These are phyloP conservation scores for Verruconis gallopava DNA, from an alignment of 2,329 filamentous ascomycete species.

Conservation along the genomic window DNA sequence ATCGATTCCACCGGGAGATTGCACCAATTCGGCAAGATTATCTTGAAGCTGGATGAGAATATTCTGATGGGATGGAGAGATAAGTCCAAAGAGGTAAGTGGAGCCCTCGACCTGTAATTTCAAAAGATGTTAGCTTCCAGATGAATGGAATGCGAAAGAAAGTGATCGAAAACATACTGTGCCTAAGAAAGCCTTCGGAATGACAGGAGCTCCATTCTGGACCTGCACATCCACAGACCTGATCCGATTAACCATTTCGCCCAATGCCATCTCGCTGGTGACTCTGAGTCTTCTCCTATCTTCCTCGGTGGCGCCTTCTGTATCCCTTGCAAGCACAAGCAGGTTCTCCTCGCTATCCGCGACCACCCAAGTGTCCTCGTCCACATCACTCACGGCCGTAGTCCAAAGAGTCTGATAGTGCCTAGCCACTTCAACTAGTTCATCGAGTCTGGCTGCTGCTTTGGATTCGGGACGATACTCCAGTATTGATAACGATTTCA, in stretches of 20 bases:
- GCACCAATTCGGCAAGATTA: slow-evolving; percentile 52
- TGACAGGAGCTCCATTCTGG: slow-evolving; percentile 51
- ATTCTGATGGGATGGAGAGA: slow-evolving; percentile 59
- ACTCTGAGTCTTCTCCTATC: slow-evolving; percentile 59
- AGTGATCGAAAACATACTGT: slow-evolving; percentile 60
- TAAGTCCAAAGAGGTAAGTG: slow-evolving; percentile 78
- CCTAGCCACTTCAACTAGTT: slow-evolving; percentile 59
- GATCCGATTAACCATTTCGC: slow-evolving; percentile 89
- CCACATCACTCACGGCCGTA: slow-evolving; percentile 63
- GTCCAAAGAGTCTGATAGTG: slow-evolving; percentile 75
- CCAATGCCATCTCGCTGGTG: slow-evolving; percentile 70
- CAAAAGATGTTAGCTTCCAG: slow-evolving; percentile 11
- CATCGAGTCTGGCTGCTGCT: slow-evolving; percentile 39
- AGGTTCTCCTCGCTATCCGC: slow-evolving; percentile 83
- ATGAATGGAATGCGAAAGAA: neutral
- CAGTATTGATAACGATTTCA: slow-evolving; percentile 79
- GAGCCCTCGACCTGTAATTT: slow-evolving; percentile 66
- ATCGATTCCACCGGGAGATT: slow-evolving; percentile 57
- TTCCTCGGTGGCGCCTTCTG: slow-evolving; percentile 57
- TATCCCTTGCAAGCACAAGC: slow-evolving; percentile 62
- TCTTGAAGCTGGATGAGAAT: slow-evolving; percentile 71
- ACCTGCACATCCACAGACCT: slow-evolving; percentile 47
- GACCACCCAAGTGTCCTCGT: slow-evolving; percentile 63
- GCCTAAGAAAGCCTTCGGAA: slow-evolving; percentile 74
- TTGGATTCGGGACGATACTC: slow-evolving; percentile 50